Evolutionary conservation across 2,329 filamentous ascomycete species (phyloP).

Genomic region (Aspergillus udagawae): DNA sequence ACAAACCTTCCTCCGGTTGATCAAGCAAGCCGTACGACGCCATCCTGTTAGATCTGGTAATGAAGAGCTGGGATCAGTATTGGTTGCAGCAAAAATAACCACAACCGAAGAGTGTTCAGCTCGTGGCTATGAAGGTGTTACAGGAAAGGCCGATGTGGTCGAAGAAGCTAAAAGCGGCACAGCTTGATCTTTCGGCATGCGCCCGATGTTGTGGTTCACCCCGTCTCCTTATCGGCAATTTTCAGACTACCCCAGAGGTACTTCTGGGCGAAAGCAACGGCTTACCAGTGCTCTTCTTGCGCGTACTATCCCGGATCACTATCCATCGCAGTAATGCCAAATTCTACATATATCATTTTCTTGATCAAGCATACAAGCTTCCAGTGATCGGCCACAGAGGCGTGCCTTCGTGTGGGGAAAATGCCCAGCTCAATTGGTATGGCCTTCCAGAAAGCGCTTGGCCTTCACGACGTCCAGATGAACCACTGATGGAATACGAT

Average conservation of each 20-base stretch:
- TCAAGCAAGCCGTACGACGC: slow-evolving; percentile 64
- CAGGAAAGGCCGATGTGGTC: slow-evolving; percentile 15
- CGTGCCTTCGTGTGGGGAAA: slow-evolving; percentile 2
- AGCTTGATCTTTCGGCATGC: neutral
- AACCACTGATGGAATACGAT: slow-evolving; percentile 24
- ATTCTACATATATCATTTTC: neutral
- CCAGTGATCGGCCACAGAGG: neutral
- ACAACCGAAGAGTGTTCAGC: neutral
- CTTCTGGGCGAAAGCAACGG: neutral
- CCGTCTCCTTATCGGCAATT: neutral
- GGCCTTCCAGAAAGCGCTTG: neutral
- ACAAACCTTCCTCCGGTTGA: slow-evolving; percentile 56
- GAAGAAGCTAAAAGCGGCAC: slow-evolving; percentile 10
- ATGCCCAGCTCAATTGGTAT: slow-evolving; percentile 15
- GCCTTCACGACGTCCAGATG: neutral
- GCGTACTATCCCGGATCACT: neutral
- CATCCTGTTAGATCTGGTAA: slow-evolving; percentile 37
- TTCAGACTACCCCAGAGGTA: neutral
- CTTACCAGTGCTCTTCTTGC: neutral
- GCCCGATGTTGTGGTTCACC: neutral
- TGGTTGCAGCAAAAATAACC: neutral
- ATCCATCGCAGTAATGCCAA: neutral
- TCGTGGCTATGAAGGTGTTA: neutral
- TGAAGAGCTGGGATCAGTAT: neutral
- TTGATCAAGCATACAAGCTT: neutral